phyloP scores from a whole-genome alignment of 352 stramenopile species.

The Pythium aristosporum region DNA sequence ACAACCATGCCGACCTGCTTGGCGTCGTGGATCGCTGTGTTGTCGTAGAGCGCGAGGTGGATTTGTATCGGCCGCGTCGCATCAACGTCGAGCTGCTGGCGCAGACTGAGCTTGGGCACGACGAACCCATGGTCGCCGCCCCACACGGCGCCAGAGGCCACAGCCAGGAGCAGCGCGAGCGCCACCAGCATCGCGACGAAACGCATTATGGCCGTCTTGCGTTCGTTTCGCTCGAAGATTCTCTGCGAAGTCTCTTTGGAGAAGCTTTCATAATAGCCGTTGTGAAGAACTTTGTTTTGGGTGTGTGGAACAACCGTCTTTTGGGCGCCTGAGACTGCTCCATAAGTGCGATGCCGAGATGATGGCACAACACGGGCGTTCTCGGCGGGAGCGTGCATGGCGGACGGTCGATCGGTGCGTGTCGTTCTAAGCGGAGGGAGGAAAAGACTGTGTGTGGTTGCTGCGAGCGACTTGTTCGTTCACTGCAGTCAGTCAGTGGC shows the following conservation, averaged over 20 bases:
- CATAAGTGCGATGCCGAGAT: not conserved
- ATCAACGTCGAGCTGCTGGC: conserved; percentile 14
- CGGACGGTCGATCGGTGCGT: not conserved
- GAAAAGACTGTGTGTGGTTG: not conserved
- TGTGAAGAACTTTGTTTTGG: conserved; percentile 25
- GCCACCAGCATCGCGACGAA: conserved; percentile 8
- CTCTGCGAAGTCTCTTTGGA: conserved; percentile 6
- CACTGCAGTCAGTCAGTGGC: not conserved
- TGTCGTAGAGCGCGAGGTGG: conserved; percentile 43
- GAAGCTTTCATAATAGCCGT: conserved; percentile 3
- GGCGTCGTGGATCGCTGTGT: not conserved
- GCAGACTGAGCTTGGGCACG: conserved; percentile 9
- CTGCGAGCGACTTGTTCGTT: not conserved
- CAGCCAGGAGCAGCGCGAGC: conserved; percentile 12
- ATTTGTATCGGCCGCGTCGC: conserved; percentile 39
- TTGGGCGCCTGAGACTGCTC: conserved; percentile 16
- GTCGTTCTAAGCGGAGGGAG: not conserved
- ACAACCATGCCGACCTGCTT: conserved; percentile 44
- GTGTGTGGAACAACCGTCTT: not conserved
- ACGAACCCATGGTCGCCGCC: not conserved
- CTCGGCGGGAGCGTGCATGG: not conserved
- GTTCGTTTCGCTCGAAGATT: conserved; percentile 15
- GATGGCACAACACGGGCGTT: not conserved
- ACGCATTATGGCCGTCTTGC: conserved; percentile 9
- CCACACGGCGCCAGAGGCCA: conserved; percentile 17